phyloP scores from a whole-genome alignment of 257 asterid species.

The Solanum bulbocastanum region DNA sequence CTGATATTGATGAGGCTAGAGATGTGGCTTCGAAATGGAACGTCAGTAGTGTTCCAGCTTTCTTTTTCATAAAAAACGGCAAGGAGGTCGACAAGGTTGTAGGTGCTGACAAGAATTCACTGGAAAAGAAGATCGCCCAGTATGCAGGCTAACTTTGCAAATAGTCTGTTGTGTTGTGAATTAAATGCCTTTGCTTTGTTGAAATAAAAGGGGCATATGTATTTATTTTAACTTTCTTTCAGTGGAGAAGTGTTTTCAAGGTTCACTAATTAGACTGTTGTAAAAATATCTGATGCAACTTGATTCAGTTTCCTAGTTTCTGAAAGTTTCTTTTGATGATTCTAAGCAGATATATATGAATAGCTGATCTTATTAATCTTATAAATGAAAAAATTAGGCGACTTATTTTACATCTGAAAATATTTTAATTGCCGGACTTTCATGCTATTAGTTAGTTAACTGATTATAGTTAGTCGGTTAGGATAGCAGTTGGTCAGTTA shows the following conservation, averaged over 20 bases:
- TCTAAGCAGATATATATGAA: background rate
- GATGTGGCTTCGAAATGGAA: slow-evolving; percentile 49
- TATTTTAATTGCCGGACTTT: background rate
- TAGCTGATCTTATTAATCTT: background rate
- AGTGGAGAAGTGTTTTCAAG: background rate
- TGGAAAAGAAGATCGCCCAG: slow-evolving; percentile 48
- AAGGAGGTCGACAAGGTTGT: slow-evolving; percentile 47
- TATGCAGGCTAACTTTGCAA: slow-evolving; percentile 22
- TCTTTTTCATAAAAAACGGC: slow-evolving; percentile 53
- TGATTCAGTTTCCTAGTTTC: background rate
- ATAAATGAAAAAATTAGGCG: too few species aligned
- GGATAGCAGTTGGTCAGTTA: too few species aligned
- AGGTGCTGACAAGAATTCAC: slow-evolving; percentile 40
- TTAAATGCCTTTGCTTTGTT: background rate
- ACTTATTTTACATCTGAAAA: too few species aligned
- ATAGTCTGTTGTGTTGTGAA: background rate
- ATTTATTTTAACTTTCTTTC: background rate
- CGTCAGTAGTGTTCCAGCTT: slow-evolving; percentile 57
- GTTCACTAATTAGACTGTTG: background rate
- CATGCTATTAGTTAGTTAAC: background rate
- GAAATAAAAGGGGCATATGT: background rate
- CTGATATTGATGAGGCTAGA: slow-evolving; percentile 51
- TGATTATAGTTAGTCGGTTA: background rate
- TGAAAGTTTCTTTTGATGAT: background rate
- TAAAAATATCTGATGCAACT: background rate